Conservation (phyloP, 495 filamentous ascomycete species). For the Penicillium riverlandense region DNA sequence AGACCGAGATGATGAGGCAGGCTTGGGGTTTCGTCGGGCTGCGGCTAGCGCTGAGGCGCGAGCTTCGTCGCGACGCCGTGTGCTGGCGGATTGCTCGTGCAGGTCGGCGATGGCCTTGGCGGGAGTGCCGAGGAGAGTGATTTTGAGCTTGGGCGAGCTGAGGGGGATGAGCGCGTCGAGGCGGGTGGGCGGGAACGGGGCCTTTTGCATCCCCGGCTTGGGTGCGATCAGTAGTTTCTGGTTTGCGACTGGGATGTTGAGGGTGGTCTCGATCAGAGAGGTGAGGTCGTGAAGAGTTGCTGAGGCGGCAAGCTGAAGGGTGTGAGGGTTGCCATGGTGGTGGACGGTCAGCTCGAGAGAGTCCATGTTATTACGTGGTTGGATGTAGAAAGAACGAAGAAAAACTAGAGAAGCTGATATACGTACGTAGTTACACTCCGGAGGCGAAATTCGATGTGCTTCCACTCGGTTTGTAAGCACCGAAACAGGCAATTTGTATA, state of each 20-base stretch:
- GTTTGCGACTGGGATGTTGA: conserved; percentile 59
- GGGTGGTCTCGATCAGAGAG: conserved; percentile 37
- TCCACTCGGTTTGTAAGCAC: too few species aligned
- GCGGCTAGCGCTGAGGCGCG: conserved; percentile 29
- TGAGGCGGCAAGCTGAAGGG: conserved; percentile 57
- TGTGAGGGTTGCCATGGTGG: conserved; percentile 64
- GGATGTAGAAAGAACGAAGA: neutral
- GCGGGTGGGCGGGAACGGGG: conserved; percentile 46
- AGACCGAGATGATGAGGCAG: conserved; percentile 27
- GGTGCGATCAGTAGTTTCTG: conserved; percentile 72
- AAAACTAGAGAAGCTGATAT: too few species aligned
- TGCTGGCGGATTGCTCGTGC: conserved; percentile 30
- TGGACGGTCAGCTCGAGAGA: conserved; percentile 42
- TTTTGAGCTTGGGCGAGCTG: conserved; percentile 40
- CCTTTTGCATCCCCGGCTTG: conserved; percentile 59
- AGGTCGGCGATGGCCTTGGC: conserved; percentile 29
- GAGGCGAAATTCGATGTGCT: too few species aligned
- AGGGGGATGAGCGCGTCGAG: conserved; percentile 28
- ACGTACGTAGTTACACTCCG: too few species aligned
- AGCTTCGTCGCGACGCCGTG: conserved; percentile 29
- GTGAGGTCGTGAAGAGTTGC: conserved; percentile 70
- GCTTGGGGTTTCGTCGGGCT: conserved; percentile 18
- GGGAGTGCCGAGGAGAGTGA: conserved; percentile 35
- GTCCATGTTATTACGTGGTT: conserved; percentile 3
- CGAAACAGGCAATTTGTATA: too few species aligned